Evolutionary conservation across 139 green algal species (phyloP), one percentile per base, ranked within the genome.

Genomic region (Chlorella vulgaris): DNA sequence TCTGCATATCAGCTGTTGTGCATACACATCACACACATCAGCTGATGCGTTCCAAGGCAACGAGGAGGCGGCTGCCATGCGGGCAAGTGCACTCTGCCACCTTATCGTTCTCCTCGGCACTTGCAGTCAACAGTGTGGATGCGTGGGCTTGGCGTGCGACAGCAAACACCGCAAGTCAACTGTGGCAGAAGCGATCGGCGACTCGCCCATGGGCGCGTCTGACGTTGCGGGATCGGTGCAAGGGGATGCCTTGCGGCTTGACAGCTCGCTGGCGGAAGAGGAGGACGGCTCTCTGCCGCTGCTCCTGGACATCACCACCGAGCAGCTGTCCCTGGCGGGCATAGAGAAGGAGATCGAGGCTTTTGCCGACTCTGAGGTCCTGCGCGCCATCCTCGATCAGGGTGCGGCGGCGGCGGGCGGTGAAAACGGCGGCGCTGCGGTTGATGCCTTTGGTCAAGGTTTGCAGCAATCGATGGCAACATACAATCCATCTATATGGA

Each of bases 311-410:
- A 76, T 90, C 3, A 90, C 86, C 22, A 87, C 84, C 7, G 69
- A 74, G 7, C 35, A 83, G 40, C 50, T 85, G 28, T 86, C 77
- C 40, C 65, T 90, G 60, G 81, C 82, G 58, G 87, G 86, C 51
- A 40, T 96, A 24, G 93, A 94, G 35, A 78, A 88, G 63, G 88
- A 96, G 70, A 80, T 97, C 15, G 94, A 96, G 62, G 78, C 87
- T 26, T 95, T 93, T 77, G 78, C 84, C n/a, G 87, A 93, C 40
- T 88, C 94, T 40, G 94, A 96, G 15, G 83, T 96, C 8, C 91
- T 98, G 76, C 83, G 82, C 3, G 90, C 87, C n/a, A 96, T 98
- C 53, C 85, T 97, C 28, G 92, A 97, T 55, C 88, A 93, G 31
- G 84, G 83, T 68, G 29, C 6, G 47, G 42, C 33, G 2, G 18